A percentile compares a stretch with the other conserved stretches of the same genome.
These are phyloP conservation scores for Penicillium fimorum DNA, from an alignment of 495 filamentous ascomycete species.

Conservation along the genomic window DNA sequence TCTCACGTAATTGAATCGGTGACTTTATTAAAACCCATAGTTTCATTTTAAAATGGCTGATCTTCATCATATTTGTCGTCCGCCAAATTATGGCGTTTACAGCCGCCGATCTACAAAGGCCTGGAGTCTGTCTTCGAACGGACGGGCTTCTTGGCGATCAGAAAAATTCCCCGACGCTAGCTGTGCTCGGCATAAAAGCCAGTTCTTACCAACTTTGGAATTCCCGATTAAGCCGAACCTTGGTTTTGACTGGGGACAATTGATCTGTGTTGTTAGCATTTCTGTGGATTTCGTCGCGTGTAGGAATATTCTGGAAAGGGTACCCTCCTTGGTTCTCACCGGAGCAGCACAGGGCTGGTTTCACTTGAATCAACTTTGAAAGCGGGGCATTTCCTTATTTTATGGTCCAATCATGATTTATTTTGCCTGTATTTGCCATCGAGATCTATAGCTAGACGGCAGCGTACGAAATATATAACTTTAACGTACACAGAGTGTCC, in stretches of 20 bases:
- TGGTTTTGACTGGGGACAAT: not conserved
- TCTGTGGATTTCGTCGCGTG: not conserved
- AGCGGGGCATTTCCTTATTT: not conserved
- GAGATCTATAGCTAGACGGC: no score
- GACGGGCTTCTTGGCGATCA: not conserved
- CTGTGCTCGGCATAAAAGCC: no score
- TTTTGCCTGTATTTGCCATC: not conserved
- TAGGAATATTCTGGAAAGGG: not conserved
- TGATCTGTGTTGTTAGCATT: not conserved
- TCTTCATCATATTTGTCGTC: not conserved
- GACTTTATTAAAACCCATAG: no score
- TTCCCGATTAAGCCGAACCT: not conserved
- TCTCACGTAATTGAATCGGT: no score
- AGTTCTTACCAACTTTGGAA: no score
- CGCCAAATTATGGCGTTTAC: not conserved
- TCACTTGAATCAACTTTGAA: conserved; percentile 10
- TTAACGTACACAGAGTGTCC: no score
- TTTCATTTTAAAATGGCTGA: no score
- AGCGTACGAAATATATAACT: no score
- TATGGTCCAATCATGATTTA: not conserved
- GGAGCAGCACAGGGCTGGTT: conserved; percentile 7
- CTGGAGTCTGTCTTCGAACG: not conserved
- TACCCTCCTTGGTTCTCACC: not conserved
- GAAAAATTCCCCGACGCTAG: not conserved
- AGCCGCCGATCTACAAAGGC: not conserved